Percentiles rank a stretch among this genome's conserved stretches.
These are phyloP conservation scores for Barnettozyma sucrosica DNA, from an alignment of 805 yeast genomes.

Conservation along the genomic window DNA sequence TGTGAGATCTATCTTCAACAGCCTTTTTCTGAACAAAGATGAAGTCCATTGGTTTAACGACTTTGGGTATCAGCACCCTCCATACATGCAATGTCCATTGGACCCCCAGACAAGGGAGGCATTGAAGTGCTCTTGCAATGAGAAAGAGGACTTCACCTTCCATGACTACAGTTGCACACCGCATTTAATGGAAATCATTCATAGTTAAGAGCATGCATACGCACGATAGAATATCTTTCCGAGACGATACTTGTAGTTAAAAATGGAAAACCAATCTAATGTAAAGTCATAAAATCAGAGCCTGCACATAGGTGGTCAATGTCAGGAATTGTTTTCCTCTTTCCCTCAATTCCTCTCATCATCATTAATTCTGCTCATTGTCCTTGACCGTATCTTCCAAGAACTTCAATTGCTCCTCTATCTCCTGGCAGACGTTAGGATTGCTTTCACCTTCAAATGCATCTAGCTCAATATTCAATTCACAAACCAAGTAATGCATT, in stretches of 20 bases:
- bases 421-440: slow-evolving; percentile 43
- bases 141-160: slow-evolving; percentile 67
- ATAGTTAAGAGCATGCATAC: not conserved
- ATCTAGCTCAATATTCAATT: slow-evolving; percentile 38
- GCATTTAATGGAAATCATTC: slow-evolving; percentile 39
- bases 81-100: slow-evolving; percentile 72
- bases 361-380: slow-evolving; percentile 28
- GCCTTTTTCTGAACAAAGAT: slow-evolving; percentile 59
- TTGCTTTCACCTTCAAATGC: slow-evolving; percentile 38
- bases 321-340: not conserved
- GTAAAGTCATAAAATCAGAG: too few relatives aligned
- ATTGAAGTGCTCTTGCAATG: slow-evolving; percentile 69
- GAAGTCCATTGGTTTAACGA: slow-evolving; percentile 72
- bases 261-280: too few relatives aligned
- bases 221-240: not conserved
- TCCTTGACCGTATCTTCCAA: slow-evolving; percentile 34
- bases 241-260: too few relatives aligned
- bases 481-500: slow-evolving; percentile 52
- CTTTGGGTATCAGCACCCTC: slow-evolving; percentile 75
- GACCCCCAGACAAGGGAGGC: slow-evolving; percentile 50
- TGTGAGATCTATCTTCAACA: slow-evolving; percentile 74
- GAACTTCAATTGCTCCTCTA: slow-evolving; percentile 39
- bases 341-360: not conserved
- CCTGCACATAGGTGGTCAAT: too few relatives aligned
- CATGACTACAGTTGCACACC: slow-evolving; percentile 64